phyloP scores from a whole-genome alignment of 2,329 filamentous ascomycete genomes.

The Xylariaceae sp. region DNA sequence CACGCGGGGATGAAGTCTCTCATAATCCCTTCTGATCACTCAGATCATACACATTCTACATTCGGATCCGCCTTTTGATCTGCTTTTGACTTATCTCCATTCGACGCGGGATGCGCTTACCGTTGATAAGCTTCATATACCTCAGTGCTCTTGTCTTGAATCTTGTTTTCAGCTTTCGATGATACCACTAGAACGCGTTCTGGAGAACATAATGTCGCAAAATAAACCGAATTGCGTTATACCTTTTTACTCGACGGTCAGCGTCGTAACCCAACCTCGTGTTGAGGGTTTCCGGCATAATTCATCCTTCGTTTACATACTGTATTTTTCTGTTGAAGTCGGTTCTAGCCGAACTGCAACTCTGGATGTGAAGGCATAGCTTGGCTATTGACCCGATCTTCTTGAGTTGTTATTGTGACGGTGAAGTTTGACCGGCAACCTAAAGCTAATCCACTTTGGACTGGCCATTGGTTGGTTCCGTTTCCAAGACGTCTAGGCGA shows the following conservation, averaged over 20 bases:
- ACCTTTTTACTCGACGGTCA: constrained; percentile 25
- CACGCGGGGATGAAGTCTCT: constrained; percentile 14
- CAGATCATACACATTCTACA: constrained; percentile 10
- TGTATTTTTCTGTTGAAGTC: constrained; percentile 1
- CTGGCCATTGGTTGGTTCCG: too few species aligned
- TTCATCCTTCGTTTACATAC: neutral
- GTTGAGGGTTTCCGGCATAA: constrained; percentile 24
- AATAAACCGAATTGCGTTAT: constrained; percentile 32
- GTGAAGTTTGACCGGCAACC: constrained; percentile 10
- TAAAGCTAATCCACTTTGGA: neutral
- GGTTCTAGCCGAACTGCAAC: constrained; percentile 29
- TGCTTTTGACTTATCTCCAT: constrained; percentile 19
- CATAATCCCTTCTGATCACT: neutral
- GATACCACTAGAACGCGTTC: constrained; percentile 44
- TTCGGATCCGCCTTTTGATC: constrained; percentile 14
- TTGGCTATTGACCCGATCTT: constrained; percentile 33
- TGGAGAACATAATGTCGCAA: constrained; percentile 29
- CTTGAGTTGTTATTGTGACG: constrained; percentile 25
- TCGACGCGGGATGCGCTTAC: constrained; percentile 16
- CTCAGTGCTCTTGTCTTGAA: constrained; percentile 25
- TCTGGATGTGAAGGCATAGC: constrained; percentile 27
- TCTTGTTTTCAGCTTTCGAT: constrained; percentile 33
- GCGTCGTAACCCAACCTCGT: constrained; percentile 12
- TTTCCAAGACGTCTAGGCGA: too few species aligned
- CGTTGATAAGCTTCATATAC: constrained; percentile 30